Evolutionary conservation across 139 green algal species (phyloP), one percentile per base, ranked within the genome.

Genomic region (Tetradesmus lagerheimii): DNA sequence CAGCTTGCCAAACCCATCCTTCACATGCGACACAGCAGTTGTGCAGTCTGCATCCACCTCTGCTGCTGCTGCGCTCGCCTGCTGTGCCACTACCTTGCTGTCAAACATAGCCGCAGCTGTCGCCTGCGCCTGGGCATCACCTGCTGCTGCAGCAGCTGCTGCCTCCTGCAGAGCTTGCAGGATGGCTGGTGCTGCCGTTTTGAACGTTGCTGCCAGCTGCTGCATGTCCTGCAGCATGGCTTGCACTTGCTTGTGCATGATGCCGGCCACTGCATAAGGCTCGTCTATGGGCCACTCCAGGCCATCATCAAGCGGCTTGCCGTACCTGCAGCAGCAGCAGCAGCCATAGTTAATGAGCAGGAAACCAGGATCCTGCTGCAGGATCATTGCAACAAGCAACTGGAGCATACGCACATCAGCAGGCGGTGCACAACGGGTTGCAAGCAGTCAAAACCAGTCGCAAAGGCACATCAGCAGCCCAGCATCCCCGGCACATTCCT

Each of bases 241-340:
- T 6, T 67, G 62, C 38, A 67, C 83, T 27, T 88, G 83, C 37
- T 38, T 34, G 25, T 34, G 45, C 64, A 88, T 80, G 38, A 88
- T n/a, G 18, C 90, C 66, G 92, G 74, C 85, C 97, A 98, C 43
- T 96, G 94, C 62, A 92, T 88, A 31, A 15, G 64, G 27, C 12
- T 80, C 37, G 80, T 23, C 53, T n/a, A 71, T 71, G 45, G 14
- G 95, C 89, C 79, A 98, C 87, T 88, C 92, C 94, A 29, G 93
- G 90, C 67, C 88, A 35, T 88, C 83, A 23, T 80, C 62, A 27
- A 88, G 62, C 25, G 83, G 64, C 64, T 88, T 96, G 80, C 82
- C 93, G 80, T 97, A 98, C 11, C 83, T 88, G 64, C 43, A 37
- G 96, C 31, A 78, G 66, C 66, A 38, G 62, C 4, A 74, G 20